Conservation (phyloP, 768 basidiomycete species). For the Suillus paluster region DNA sequence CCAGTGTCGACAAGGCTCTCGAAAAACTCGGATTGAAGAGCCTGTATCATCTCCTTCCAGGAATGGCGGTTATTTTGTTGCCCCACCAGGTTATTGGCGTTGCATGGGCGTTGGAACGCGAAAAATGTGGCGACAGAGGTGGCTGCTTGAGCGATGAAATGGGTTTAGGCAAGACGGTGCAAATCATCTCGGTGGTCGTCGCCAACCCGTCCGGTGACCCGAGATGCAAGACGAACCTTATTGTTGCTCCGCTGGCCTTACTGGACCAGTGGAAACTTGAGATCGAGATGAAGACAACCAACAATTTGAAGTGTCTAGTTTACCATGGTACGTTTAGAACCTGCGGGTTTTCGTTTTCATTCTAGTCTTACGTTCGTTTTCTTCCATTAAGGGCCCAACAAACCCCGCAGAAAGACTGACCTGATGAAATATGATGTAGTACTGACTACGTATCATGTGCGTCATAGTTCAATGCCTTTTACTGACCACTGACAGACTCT, state of each 20-base stretch:
- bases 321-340: constrained; percentile 57
- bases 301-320: constrained; percentile 52
- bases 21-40: constrained; percentile 53
- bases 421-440: constrained; percentile 64
- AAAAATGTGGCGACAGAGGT: constrained; percentile 34
- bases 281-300: constrained; percentile 60
- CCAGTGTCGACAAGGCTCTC: constrained; percentile 60
- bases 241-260: constrained; percentile 68
- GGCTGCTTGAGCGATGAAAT: constrained; percentile 42
- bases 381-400: constrained; percentile 38
- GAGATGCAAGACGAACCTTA: constrained; percentile 63
- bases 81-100: constrained; percentile 66
- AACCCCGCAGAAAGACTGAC: constrained; percentile 50
- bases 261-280: constrained; percentile 70
- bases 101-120: constrained; percentile 46
- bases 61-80: constrained; percentile 66
- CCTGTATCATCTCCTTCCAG: constrained; percentile 54
- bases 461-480: constrained; percentile 18
- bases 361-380: not conserved
- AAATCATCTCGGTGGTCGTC: constrained; percentile 65
- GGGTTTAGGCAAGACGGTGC: constrained; percentile 65
- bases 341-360: not conserved
- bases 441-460: constrained; percentile 54
- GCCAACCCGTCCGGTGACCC: constrained; percentile 56
- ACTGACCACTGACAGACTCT: not conserved